Evolutionary conservation across 306 rosid species (phyloP).

Genomic region (Oxytropis ochrocephala): DNA sequence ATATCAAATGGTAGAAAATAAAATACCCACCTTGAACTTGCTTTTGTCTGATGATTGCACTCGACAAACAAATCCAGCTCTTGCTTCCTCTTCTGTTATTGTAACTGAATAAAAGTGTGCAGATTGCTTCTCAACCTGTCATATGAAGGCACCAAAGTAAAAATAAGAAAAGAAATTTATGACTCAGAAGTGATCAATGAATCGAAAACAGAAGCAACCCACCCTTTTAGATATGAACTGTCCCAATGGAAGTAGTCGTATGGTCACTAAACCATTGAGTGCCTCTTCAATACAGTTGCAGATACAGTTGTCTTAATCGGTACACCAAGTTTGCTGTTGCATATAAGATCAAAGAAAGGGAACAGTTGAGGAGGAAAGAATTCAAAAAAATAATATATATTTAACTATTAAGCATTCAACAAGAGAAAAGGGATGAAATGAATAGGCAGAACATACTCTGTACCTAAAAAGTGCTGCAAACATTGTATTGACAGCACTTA

Average conservation of each 20-base stretch:
- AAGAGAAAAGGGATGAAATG: neutral
- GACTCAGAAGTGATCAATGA: neutral
- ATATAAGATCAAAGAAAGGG: neutral
- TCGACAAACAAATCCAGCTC: constrained; percentile 91
- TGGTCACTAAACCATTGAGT: constrained; percentile 60
- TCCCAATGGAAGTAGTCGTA: constrained; percentile 69
- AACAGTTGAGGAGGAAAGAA: neutral
- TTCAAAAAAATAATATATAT: neutral
- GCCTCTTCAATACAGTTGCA: constrained; percentile 91
- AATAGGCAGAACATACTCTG: constrained; percentile 1
- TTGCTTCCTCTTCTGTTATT: constrained; percentile 74
- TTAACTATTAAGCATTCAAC: neutral
- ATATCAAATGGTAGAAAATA: neutral
- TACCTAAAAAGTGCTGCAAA: constrained; percentile 99
- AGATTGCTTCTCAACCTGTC: constrained; percentile 95
- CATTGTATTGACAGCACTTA: constrained; percentile 96
- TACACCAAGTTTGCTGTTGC: constrained; percentile 92
- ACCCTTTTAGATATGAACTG: constrained; percentile 69
- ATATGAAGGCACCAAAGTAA: constrained; percentile 20
- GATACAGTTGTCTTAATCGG: constrained; percentile 97
- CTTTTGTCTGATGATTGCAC: constrained; percentile 90
- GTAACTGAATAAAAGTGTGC: constrained; percentile 90
- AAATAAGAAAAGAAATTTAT: constrained; percentile 6
- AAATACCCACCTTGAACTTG: constrained; percentile 81
- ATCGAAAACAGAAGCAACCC: neutral